Conservation (phyloP, 2,329 filamentous ascomycete genomes). For the Trichoderma pleuroti region DNA sequence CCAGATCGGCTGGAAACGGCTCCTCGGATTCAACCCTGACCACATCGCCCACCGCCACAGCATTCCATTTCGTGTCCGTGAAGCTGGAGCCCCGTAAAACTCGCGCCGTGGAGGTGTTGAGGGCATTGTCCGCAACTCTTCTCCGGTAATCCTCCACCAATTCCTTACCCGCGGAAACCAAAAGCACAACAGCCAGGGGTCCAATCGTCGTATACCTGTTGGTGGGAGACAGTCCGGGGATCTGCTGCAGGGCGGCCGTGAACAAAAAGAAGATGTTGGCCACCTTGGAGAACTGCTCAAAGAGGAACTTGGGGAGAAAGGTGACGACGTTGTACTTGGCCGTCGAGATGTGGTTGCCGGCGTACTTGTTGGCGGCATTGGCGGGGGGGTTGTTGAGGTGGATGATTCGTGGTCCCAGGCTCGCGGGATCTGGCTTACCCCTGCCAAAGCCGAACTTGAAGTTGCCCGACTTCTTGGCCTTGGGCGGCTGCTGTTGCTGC, state of each 20-base stretch:
- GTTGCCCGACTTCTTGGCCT: constrained; percentile 61
- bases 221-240: constrained; percentile 89
- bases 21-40: constrained; percentile 91
- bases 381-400: constrained; percentile 94
- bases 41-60: constrained; percentile 88
- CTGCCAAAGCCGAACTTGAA: constrained; percentile 93
- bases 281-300: constrained; percentile 98
- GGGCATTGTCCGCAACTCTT: constrained; percentile 76
- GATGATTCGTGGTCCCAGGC: constrained; percentile 86
- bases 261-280: constrained; percentile 99
- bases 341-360: constrained; percentile 95
- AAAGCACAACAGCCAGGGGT: constrained; percentile 81
- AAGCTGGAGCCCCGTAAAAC: constrained; percentile 83
- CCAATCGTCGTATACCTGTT: constrained; percentile 96
- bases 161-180: constrained; percentile 96
- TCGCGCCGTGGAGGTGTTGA: constrained; percentile 84
- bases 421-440: constrained; percentile 82
- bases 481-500: constrained; percentile 30
- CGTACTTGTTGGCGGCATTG: constrained; percentile 83
- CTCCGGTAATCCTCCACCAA: constrained; percentile 89
- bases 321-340: constrained; percentile 94
- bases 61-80: constrained; percentile 86
- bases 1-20: constrained; percentile 89
- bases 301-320: constrained; percentile 94
- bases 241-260: constrained; percentile 90